Evolutionary conservation across 2,329 filamentous ascomycete genomes (phyloP).

Genomic region (Camillea tinctor): DNA sequence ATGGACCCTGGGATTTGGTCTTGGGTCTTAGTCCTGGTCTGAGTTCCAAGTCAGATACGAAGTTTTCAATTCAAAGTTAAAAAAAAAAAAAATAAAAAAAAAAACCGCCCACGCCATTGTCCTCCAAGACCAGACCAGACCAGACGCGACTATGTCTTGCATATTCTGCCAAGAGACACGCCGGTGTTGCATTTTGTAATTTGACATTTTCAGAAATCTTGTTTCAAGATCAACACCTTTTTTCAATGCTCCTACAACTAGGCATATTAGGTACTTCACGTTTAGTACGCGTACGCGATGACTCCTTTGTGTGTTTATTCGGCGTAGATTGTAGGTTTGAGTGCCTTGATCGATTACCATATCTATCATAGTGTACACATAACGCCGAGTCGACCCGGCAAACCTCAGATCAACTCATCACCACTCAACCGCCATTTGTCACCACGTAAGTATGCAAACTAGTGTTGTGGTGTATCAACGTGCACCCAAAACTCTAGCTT

Average conservation of each 20-base stretch:
- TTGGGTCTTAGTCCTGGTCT: conserved; percentile 2
- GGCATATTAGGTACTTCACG: too few species aligned
- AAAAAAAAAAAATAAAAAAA: too few species aligned
- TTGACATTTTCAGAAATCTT: conserved; percentile 14
- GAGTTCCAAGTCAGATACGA: conserved; percentile 11
- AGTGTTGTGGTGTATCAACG: neutral
- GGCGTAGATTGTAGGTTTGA: too few species aligned
- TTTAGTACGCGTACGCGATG: too few species aligned
- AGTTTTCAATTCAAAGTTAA: too few species aligned
- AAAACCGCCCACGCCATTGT: too few species aligned
- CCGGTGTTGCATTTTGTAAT: conserved; percentile 18
- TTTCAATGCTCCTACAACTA: neutral
- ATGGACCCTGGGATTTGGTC: neutral
- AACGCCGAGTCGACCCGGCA: too few species aligned
- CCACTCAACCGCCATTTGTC: neutral
- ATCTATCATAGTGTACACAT: too few species aligned
- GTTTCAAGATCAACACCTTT: conserved; percentile 12
- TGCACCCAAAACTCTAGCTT: neutral
- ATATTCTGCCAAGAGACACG: conserved; percentile 7
- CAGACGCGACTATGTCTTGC: conserved; percentile 12
- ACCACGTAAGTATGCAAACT: neutral
- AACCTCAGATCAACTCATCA: too few species aligned
- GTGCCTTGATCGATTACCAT: too few species aligned
- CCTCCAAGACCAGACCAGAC: too few species aligned
- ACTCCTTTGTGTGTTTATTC: too few species aligned